Base-by-base conservation (phyloP, 1,284 basidiomycete genomes). In the Cryptococcus maquisensis region DNA sequence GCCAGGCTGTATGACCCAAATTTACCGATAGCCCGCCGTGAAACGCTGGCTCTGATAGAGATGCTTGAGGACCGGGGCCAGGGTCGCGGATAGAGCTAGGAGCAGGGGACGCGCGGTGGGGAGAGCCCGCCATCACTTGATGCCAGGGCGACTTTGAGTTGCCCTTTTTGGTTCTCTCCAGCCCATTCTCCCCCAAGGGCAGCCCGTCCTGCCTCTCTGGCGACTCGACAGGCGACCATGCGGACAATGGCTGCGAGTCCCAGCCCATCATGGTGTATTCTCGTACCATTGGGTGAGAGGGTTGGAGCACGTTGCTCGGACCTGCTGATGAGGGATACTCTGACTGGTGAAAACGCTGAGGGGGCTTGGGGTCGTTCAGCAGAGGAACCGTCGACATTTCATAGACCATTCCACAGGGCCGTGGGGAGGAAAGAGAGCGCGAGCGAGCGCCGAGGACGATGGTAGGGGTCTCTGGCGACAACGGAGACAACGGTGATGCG, bases 401-500 rank as follows among this genome's bases (percentile, higher is more conserved):
- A 48, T 36, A 26, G 40, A 47, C 50, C 7, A 23, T 12, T 12
- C 21, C 41, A 20, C 41, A 43, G 21, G 41, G 21, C 41, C 54
- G 44, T 38, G 58, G 60, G n/a, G 64, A 62, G 7, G 57, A 52
- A 36, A 66, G 48, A 8, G 65, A 67, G 24, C 57, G 55, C 26
- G 55, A 54, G 13, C 65, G 58, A 10, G 46, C 49, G 4, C 58
- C 59, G 36, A 51, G 51, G 36, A 24, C 49, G 18, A 52, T 49
- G 10, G 50, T 52, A 32, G 41, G 45, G 42, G 43, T 38, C 3
- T 20, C 28, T n/a, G 47, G 47, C 13, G 47, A 48, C 8, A 40
- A 7, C 2, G 39, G 39, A 16, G 39, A 40, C 36, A 38, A 38
- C 10, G 36, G 42, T 44, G 42, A 6, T 9, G 24, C 1, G 46